phyloP scores from a whole-genome alignment of 108 stramenopile species.

The Phaeodactylum tricornutum region DNA sequence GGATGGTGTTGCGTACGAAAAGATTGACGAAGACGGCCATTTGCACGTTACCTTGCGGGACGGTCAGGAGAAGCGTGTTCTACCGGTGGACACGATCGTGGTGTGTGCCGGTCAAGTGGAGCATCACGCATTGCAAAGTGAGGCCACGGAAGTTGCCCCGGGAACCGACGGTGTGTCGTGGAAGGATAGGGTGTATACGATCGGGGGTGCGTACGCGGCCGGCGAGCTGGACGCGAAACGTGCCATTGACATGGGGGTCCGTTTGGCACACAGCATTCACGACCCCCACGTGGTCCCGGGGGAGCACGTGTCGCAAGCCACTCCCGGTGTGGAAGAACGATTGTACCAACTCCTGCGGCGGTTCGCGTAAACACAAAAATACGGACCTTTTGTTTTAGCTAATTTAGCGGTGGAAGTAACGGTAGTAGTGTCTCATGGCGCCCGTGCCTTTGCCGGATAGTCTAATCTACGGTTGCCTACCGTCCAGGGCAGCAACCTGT shows the following conservation, averaged over 20 bases:
- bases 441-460: no score
- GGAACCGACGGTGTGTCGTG: slow-evolving; percentile 19
- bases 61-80: slow-evolving; percentile 40
- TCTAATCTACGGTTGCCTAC: no score
- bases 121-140: slow-evolving; percentile 21
- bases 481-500: no score
- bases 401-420: no score
- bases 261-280: slow-evolving; percentile 79
- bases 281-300: slow-evolving; percentile 53
- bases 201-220: slow-evolving; percentile 91
- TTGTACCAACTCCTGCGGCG: slow-evolving; percentile 1
- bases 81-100: slow-evolving; percentile 92
- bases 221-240: slow-evolving; percentile 96
- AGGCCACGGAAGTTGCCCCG: slow-evolving; percentile 21
- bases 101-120: slow-evolving; percentile 93
- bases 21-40: slow-evolving; percentile 85
- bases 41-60: slow-evolving; percentile 66
- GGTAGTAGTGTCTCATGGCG: no score
- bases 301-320: slow-evolving; percentile 49
- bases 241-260: slow-evolving; percentile 96
- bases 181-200: slow-evolving; percentile 58
- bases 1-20: slow-evolving; percentile 70
- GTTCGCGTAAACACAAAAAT: no score
- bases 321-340: slow-evolving; percentile 6
- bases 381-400: no score